Conservation (phyloP, 2,329 filamentous ascomycete genomes). For the Pestalotiopsis sp. region DNA sequence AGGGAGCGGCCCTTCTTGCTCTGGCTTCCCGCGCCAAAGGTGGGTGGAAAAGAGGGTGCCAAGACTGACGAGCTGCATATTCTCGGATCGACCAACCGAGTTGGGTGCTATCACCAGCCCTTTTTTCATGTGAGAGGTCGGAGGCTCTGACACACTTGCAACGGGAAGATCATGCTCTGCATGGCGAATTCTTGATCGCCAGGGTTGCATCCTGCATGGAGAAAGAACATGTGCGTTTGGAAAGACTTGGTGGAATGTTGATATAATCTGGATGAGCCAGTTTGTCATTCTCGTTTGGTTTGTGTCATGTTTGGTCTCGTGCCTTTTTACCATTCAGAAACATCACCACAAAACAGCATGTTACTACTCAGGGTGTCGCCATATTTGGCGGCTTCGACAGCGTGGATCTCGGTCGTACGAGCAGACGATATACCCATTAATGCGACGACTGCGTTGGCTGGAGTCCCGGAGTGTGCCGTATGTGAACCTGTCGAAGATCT, state of each 20-base stretch:
- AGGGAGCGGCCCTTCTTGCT: neutral
- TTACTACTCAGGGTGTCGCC: neutral
- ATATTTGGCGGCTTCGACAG: neutral
- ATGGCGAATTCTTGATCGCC: neutral
- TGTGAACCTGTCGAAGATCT: neutral
- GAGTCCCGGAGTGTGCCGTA: neutral
- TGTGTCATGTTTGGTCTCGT: conserved; percentile 1
- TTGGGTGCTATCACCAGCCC: conserved; percentile 4
- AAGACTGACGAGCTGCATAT: neutral
- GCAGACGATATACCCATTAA: neutral
- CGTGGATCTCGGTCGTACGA: neutral
- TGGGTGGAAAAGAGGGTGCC: neutral
- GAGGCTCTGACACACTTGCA: conserved; percentile 6
- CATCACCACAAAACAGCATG: neutral
- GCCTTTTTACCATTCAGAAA: neutral
- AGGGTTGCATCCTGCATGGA: conserved; percentile 6
- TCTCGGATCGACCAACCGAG: conserved; percentile 4
- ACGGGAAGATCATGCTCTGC: conserved; percentile 7
- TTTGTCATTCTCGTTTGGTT: conserved; percentile 1
- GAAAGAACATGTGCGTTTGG: neutral
- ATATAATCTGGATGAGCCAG: neutral
- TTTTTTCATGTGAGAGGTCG: conserved; percentile 5
- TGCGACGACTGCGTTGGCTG: neutral
- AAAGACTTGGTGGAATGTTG: neutral
- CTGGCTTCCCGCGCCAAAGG: neutral